Percentiles rank a stretch among this genome's conserved stretches.
Conservation (phyloP, 2,329 filamentous ascomycete species). For the Scortechinia acanthostroma region DNA sequence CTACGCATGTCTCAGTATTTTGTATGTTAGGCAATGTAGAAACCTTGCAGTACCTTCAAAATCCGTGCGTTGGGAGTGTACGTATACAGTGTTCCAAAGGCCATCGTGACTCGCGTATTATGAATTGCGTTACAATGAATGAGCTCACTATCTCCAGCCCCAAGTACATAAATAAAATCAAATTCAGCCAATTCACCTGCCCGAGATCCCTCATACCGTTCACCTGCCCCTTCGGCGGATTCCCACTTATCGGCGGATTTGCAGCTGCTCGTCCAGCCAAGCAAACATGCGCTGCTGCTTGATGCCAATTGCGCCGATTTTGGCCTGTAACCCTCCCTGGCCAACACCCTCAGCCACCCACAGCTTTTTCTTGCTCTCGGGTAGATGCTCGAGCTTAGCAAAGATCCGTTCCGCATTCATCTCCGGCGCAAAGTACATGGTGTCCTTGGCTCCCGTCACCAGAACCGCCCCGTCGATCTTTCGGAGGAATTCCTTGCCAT, state of each 20-base stretch:
- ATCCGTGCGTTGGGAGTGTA: neutral
- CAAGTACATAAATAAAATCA: no score
- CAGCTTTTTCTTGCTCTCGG: conserved; percentile 9
- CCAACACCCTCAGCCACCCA: conserved; percentile 11
- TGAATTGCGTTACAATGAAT: no score
- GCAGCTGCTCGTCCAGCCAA: conserved; percentile 6
- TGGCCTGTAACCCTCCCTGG: conserved; percentile 14
- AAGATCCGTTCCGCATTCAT: conserved; percentile 8
- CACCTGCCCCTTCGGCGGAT: no score
- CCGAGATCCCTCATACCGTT: no score
- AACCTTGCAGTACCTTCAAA: neutral
- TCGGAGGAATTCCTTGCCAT: conserved; percentile 7
- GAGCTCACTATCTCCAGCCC: no score
- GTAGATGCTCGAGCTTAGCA: conserved; percentile 6
- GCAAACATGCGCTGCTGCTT: conserved; percentile 4
- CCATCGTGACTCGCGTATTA: no score
- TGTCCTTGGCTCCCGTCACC: conserved; percentile 11
- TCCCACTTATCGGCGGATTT: no score
- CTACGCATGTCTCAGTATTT: neutral
- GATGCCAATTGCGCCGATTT: conserved; percentile 11
- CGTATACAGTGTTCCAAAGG: neutral
- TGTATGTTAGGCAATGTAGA: neutral
- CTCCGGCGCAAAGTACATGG: conserved; percentile 8
- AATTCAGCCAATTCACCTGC: no score
- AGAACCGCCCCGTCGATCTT: conserved; percentile 11